Conservation (phyloP, 176 grass and related monocot species). For the Pontederia paniculata region DNA sequence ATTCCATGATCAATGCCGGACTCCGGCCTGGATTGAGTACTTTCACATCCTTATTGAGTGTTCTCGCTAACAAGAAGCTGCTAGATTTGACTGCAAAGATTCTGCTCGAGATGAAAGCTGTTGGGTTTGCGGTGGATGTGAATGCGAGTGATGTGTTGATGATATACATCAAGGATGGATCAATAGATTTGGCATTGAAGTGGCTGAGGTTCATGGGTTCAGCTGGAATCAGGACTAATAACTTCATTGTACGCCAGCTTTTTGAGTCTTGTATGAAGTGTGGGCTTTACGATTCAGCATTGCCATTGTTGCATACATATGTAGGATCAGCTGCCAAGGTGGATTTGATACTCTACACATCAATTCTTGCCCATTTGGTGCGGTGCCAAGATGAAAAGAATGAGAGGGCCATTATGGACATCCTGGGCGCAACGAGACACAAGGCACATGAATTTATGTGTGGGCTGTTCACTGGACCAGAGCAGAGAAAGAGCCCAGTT, state of each 20-base stretch:
- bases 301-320: slow-evolving; percentile 62
- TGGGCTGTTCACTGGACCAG: slow-evolving; percentile 69
- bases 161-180: slow-evolving; percentile 93
- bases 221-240: slow-evolving; percentile 81
- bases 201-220: slow-evolving; percentile 93
- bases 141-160: slow-evolving; percentile 77
- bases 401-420: slow-evolving; percentile 76
- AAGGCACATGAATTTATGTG: slow-evolving; percentile 86
- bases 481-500: slow-evolving; percentile 81
- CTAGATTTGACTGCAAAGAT: slow-evolving; percentile 84
- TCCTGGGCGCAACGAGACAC: slow-evolving; percentile 64
- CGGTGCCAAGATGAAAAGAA: slow-evolving; percentile 62
- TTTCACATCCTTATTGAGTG: slow-evolving; percentile 59
- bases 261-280: slow-evolving; percentile 96
- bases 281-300: slow-evolving; percentile 61
- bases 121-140: slow-evolving; percentile 74
- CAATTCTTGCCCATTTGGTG: slow-evolving; percentile 63
- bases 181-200: slow-evolving; percentile 59
- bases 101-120: slow-evolving; percentile 85
- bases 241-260: slow-evolving; percentile 87
- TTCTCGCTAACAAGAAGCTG: slow-evolving; percentile 71
- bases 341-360: slow-evolving; percentile 93
- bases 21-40: slow-evolving; percentile 67
- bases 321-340: slow-evolving; percentile 57
- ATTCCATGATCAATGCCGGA: slow-evolving; percentile 81